These are phyloP conservation scores for Lentinus tigrinus DNA, from an alignment of 768 basidiomycete genomes.

Conservation along the genomic window DNA sequence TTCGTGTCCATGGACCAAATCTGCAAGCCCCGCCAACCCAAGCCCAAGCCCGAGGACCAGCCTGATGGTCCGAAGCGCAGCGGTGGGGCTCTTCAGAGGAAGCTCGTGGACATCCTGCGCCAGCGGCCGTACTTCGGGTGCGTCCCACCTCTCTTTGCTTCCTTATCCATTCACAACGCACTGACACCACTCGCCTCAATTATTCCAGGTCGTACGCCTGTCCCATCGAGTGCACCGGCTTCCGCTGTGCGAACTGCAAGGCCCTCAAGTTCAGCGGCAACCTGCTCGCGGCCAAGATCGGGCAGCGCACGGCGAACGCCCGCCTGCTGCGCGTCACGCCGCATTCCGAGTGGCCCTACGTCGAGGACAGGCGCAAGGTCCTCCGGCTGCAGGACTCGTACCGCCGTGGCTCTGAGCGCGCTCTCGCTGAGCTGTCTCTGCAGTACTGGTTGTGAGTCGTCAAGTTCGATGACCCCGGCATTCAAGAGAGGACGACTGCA, in stretches of 20 bases:
- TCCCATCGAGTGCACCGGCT: background rate
- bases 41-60: too few relatives aligned
- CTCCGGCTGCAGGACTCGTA: background rate
- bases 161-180: background rate
- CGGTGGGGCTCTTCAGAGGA: too few relatives aligned
- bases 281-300: constrained; percentile 1
- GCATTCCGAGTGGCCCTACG: background rate
- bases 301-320: background rate
- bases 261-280: background rate
- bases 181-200: background rate
- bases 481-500: too few relatives aligned
- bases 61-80: too few relatives aligned
- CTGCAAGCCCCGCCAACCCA: too few relatives aligned
- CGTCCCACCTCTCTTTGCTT: background rate
- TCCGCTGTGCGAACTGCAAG: constrained; percentile 2
- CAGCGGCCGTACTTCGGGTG: too few relatives aligned
- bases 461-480: background rate
- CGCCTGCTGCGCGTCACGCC: background rate
- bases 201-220: background rate
- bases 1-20: too few relatives aligned
- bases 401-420: background rate
- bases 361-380: constrained; percentile 2
- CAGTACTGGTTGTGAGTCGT: background rate
- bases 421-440: background rate
- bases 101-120: too few relatives aligned